phyloP scores from a whole-genome alignment of 768 basidiomycete species.

The Naganishia randhawae region DNA sequence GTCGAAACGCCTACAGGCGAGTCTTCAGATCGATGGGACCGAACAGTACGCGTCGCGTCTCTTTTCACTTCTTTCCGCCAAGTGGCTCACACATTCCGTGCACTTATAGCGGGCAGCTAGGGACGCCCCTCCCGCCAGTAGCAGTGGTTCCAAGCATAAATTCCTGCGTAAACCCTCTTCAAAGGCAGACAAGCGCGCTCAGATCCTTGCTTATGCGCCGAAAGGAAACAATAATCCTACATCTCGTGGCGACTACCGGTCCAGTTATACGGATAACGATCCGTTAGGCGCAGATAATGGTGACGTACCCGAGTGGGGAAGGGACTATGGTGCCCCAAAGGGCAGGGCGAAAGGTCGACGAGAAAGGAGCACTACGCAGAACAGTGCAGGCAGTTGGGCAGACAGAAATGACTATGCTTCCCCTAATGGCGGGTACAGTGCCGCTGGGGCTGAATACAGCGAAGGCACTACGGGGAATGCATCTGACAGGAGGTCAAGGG shows the following conservation, averaged over 20 bases:
- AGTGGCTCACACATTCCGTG: neutral
- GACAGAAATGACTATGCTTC: constrained; percentile 6
- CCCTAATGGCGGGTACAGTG: neutral
- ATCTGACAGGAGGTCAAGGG: constrained; percentile 8
- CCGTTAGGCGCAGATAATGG: constrained; percentile 28
- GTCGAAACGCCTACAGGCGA: constrained; percentile 34
- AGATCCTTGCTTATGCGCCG: constrained; percentile 26
- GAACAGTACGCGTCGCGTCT: neutral
- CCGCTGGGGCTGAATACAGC: constrained; percentile 7
- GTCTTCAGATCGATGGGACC: constrained; percentile 1
- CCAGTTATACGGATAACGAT: neutral
- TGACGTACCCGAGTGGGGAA: constrained; percentile 47
- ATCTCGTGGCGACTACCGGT: neutral
- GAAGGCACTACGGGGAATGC: constrained; percentile 18
- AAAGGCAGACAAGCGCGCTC: constrained; percentile 15
- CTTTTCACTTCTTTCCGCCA: neutral
- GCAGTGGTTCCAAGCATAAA: constrained; percentile 1
- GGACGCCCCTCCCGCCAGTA: neutral
- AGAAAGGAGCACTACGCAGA: constrained; percentile 20
- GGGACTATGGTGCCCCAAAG: constrained; percentile 45
- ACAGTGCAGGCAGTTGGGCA: neutral
- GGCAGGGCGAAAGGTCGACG: constrained; percentile 17
- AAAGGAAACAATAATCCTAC: constrained; percentile 13
- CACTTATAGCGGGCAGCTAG: constrained; percentile 5
- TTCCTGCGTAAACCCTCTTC: neutral